Evolutionary conservation across 192 early-diverging fungal species (phyloP).

Genomic region (Phlyctochytrium bullatum): DNA sequence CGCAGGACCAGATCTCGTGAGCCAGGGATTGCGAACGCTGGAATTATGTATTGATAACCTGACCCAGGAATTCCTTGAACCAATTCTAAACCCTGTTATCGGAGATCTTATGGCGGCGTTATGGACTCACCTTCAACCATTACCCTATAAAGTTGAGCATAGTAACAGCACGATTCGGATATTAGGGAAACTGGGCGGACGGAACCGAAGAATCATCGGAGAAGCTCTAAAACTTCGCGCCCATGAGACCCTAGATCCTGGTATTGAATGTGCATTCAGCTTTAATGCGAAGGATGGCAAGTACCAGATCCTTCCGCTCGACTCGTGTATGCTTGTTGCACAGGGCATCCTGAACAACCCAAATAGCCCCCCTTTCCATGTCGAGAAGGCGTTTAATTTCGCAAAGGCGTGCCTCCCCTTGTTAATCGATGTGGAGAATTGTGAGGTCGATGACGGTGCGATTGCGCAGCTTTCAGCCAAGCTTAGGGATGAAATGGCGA

Average conservation of each 20-base stretch:
- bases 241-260: constrained; percentile 44
- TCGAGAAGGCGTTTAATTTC: constrained; percentile 58
- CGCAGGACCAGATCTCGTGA: constrained; percentile 90
- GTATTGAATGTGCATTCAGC: constrained; percentile 57
- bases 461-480: not conserved
- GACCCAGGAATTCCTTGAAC: constrained; percentile 94
- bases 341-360: constrained; percentile 53
- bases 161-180: constrained; percentile 86
- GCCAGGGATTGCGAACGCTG: constrained; percentile 89
- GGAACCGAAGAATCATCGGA: constrained; percentile 85
- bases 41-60: constrained; percentile 98
- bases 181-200: constrained; percentile 96
- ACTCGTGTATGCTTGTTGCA: constrained; percentile 54
- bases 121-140: constrained; percentile 86
- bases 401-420: constrained; percentile 64
- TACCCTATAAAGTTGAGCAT: constrained; percentile 80
- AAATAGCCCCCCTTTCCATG: constrained; percentile 19
- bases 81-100: constrained; percentile 90
- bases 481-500: constrained; percentile 10
- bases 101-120: constrained; percentile 92
- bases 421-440: constrained; percentile 56
- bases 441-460: constrained; percentile 28
- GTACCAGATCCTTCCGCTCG: constrained; percentile 50
- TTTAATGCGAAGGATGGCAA: constrained; percentile 55
- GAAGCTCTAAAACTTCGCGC: constrained; percentile 51